Conservation (phyloP, 768 basidiomycete genomes). For the Zangia roseola region DNA sequence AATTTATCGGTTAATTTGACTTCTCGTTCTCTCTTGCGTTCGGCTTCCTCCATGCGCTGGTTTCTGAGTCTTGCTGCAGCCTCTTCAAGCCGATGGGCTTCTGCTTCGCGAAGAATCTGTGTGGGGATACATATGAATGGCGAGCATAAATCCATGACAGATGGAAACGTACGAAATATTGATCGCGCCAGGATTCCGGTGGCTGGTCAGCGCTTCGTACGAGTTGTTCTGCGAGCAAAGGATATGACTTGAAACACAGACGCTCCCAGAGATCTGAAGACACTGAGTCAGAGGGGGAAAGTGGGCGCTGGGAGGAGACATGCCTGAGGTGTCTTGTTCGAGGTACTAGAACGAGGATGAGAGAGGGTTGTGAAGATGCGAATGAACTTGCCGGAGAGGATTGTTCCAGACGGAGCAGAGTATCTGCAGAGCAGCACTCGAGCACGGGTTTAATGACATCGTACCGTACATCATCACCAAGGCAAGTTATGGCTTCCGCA, state of each 20-base stretch:
- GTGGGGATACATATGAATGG: conserved; percentile 10
- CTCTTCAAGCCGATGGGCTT: conserved; percentile 64
- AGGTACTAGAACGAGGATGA: conserved; percentile 44
- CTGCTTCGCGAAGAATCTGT: conserved; percentile 56
- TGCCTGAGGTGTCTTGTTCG: conserved; percentile 55
- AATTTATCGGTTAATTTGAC: conserved; percentile 72
- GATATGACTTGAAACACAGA: conserved; percentile 61
- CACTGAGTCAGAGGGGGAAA: background rate
- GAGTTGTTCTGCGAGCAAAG: conserved; percentile 51
- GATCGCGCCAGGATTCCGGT: conserved; percentile 65
- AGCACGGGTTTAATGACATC: conserved; percentile 71
- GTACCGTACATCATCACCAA: conserved; percentile 62
- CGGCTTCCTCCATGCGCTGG: conserved; percentile 66
- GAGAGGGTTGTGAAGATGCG: conserved; percentile 6
- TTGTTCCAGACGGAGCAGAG: conserved; percentile 65
- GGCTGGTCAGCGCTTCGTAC: conserved; percentile 39
- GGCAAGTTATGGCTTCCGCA: conserved; percentile 66
- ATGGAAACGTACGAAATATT: conserved; percentile 56
- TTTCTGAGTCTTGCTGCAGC: conserved; percentile 59
- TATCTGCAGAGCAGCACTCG: conserved; percentile 68
- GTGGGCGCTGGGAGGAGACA: conserved; percentile 6
- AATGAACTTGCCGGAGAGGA: conserved; percentile 59
- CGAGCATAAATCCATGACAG: background rate
- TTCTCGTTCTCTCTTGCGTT: conserved; percentile 74
- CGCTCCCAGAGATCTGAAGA: conserved; percentile 64